Evolutionary conservation across 2,329 filamentous ascomycete species (phyloP).

Genomic region (Fusarium heterosporum): DNA sequence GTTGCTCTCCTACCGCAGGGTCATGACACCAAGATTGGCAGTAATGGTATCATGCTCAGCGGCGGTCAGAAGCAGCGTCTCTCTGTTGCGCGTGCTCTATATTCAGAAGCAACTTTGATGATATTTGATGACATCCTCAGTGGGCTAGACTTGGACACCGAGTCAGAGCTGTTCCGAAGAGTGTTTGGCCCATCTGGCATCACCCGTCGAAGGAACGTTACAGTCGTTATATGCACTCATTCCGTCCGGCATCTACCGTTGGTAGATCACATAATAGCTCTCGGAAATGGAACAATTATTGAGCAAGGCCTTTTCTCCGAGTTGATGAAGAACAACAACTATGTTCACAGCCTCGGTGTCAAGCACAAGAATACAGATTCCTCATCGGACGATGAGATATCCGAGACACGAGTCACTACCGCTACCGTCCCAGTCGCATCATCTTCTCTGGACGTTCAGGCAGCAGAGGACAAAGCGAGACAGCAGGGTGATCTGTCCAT

Average conservation of each 20-base stretch:
- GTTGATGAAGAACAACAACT: slow-evolving; percentile 51
- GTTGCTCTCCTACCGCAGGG: slow-evolving; percentile 50
- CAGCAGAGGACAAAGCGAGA: slow-evolving; percentile 42
- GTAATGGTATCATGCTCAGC: slow-evolving; percentile 56
- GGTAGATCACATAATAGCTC: slow-evolving; percentile 61
- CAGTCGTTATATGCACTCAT: slow-evolving; percentile 57
- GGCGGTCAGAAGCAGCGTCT: slow-evolving; percentile 57
- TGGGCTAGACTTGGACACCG: slow-evolving; percentile 59
- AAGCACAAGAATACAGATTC: slow-evolving; percentile 31
- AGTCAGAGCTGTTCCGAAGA: slow-evolving; percentile 56
- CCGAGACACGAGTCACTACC: background rate
- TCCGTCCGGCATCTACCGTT: slow-evolving; percentile 49
- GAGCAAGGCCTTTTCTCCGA: slow-evolving; percentile 54
- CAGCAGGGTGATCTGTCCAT: slow-evolving; percentile 50
- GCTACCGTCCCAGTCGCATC: background rate
- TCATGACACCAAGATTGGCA: slow-evolving; percentile 55
- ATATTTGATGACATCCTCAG: slow-evolving; percentile 61
- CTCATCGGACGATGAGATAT: background rate
- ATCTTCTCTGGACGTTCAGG: background rate
- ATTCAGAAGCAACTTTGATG: slow-evolving; percentile 54
- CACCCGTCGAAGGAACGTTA: slow-evolving; percentile 52
- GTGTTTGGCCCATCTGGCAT: slow-evolving; percentile 58
- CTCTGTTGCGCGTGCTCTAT: slow-evolving; percentile 59
- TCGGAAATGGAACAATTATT: slow-evolving; percentile 55
- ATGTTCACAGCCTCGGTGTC: slow-evolving; percentile 54